Evolutionary conservation across 345 rosid genomes (phyloP).

Genomic region (Eutrema heterophyllum): DNA sequence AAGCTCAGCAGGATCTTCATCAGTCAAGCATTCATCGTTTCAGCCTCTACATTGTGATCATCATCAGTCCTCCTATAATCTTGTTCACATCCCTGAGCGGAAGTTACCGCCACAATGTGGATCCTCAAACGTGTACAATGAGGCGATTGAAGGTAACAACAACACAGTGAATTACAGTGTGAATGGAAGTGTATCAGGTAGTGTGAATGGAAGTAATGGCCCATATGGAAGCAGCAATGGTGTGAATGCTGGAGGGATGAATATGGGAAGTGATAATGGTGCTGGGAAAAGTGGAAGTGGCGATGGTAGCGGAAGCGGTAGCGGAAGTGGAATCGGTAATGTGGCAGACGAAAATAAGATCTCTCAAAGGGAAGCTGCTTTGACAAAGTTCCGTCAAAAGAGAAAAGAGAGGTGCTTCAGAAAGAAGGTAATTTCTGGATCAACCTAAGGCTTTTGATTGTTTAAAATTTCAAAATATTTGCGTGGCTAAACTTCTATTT

Average conservation of each 20-base stretch:
- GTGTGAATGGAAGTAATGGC: slow-evolving; percentile 54
- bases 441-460: not conserved
- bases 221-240: slow-evolving; percentile 50
- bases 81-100: slow-evolving; percentile 3
- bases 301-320: slow-evolving; percentile 28
- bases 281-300: slow-evolving; percentile 41
- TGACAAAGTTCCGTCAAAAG: slow-evolving; percentile 74
- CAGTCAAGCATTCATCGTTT: slow-evolving; percentile 22
- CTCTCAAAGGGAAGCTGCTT: slow-evolving; percentile 68
- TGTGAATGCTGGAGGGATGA: slow-evolving; percentile 43
- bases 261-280: slow-evolving; percentile 49
- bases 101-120: slow-evolving; percentile 31
- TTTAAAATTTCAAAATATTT: not conserved
- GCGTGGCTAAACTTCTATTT: not conserved
- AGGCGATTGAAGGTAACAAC: slow-evolving; percentile 27
- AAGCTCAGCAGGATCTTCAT: slow-evolving; percentile 37
- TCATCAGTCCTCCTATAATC: slow-evolving; percentile 17
- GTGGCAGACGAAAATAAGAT: slow-evolving; percentile 27
- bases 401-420: slow-evolving; percentile 81
- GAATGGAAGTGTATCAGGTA: slow-evolving; percentile 63
- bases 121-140: slow-evolving; percentile 33
- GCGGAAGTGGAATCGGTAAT: slow-evolving; percentile 26
- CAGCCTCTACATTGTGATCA: slow-evolving; percentile 26
- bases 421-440: slow-evolving; percentile 48
- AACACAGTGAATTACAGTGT: slow-evolving; percentile 50